phyloP scores from a whole-genome alignment of 352 stramenopile genomes.

The Peronospora belbahrii region DNA sequence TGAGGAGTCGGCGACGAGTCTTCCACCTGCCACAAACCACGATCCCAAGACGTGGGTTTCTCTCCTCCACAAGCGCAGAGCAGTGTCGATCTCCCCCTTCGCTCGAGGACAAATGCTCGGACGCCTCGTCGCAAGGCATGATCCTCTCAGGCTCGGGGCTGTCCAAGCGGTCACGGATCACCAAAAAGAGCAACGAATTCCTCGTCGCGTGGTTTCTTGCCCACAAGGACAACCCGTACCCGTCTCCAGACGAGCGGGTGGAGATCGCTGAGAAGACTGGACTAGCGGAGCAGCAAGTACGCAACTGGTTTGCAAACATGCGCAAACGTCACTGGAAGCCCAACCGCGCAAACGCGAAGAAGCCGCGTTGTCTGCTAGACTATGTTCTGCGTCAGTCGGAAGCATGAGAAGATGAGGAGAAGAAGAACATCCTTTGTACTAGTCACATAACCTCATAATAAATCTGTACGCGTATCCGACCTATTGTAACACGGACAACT shows the following conservation, averaged over 20 bases:
- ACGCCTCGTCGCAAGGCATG: conserved; percentile 33
- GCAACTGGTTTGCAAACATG: conserved; percentile 88
- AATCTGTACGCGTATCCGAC: background rate
- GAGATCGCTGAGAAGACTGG: conserved; percentile 64
- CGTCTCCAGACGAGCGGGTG: conserved; percentile 47
- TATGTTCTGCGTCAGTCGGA: conserved; percentile 65
- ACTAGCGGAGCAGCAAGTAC: conserved; percentile 73
- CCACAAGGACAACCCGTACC: conserved; percentile 82
- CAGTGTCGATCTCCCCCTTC: conserved; percentile 24
- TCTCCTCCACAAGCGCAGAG: conserved; percentile 21
- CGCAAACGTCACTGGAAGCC: conserved; percentile 85
- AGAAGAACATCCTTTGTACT: background rate
- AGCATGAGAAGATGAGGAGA: conserved; percentile 8
- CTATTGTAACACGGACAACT: background rate
- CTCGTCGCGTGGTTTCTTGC: conserved; percentile 81
- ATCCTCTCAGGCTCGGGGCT: conserved; percentile 15
- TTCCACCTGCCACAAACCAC: conserved; percentile 5
- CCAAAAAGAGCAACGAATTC: conserved; percentile 76
- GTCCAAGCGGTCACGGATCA: conserved; percentile 48
- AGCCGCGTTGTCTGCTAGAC: conserved; percentile 71
- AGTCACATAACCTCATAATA: conserved; percentile 7
- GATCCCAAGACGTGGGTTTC: conserved; percentile 5
- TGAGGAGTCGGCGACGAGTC: conserved; percentile 20
- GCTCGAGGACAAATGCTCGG: conserved; percentile 30
- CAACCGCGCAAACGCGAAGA: conserved; percentile 55